Conservation (phyloP, 106 monocot species). For the Dendrobium catenatum region DNA sequence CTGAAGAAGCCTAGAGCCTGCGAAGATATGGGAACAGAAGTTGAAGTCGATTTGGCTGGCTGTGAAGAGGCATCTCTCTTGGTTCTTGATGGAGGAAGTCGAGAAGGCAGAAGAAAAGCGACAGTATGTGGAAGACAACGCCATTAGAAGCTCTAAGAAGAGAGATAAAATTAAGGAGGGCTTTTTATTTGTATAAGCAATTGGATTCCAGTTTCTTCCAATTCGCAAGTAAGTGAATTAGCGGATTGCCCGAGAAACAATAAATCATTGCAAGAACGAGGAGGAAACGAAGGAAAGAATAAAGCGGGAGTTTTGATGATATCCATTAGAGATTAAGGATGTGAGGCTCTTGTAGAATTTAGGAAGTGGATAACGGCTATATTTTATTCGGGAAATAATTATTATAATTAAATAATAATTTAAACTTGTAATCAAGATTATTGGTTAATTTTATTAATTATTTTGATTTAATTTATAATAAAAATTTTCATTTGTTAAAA, state of each 20-base stretch:
- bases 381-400: too few species aligned
- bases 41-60: not conserved
- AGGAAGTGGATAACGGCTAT: too few species aligned
- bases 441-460: too few species aligned
- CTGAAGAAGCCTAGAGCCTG: not conserved
- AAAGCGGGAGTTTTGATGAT: not conserved
- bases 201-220: too few species aligned
- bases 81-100: not conserved
- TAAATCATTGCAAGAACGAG: not conserved
- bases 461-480: too few species aligned
- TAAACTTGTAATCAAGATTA: too few species aligned
- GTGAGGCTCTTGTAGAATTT: not conserved
- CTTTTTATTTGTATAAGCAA: not conserved
- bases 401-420: too few species aligned
- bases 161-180: not conserved
- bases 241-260: too few species aligned
- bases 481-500: too few species aligned
- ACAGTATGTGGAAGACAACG: not conserved
- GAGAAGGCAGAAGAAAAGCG: not conserved
- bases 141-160: not conserved
- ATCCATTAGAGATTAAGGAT: not conserved
- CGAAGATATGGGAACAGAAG: not conserved
- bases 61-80: not conserved
- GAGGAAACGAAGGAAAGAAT: not conserved
- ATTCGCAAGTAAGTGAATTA: not conserved